A percentile compares a stretch with the other conserved stretches of the same genome.
These are phyloP conservation scores for Tetrapisispora namnaoensis DNA, from an alignment of 805 yeast species.

Conservation along the genomic window DNA sequence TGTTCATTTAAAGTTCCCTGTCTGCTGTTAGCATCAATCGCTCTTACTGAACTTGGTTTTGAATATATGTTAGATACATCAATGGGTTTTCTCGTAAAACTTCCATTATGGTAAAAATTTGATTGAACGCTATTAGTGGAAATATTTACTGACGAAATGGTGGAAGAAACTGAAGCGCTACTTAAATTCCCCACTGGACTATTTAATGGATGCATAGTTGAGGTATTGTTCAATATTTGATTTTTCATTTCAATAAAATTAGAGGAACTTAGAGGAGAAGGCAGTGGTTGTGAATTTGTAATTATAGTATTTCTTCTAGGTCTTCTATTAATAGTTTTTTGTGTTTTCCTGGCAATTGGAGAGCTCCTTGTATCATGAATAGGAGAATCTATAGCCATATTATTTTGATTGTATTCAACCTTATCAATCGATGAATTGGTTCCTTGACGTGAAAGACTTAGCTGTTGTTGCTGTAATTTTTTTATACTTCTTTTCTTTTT, in stretches of 20 bases:
- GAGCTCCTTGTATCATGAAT: not conserved
- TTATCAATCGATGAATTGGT: not conserved
- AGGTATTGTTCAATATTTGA: constrained; percentile 17
- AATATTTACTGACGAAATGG: constrained; percentile 7
- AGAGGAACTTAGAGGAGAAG: constrained; percentile 67
- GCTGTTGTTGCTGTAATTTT: constrained; percentile 28
- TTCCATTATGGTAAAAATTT: not conserved
- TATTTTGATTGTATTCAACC: not conserved
- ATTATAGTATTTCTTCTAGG: constrained; percentile 67
- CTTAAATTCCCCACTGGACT: not conserved
- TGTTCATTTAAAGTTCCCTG: not conserved
- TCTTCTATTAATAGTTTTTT: constrained; percentile 28
- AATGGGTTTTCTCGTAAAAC: not conserved
- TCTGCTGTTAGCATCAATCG: not conserved
- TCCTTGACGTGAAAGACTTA: not conserved
- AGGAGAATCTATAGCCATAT: not conserved
- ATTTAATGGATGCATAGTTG: not conserved
- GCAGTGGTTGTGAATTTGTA: constrained; percentile 88
- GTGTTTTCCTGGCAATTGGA: constrained; percentile 1
- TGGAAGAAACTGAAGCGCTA: constrained; percentile 1
- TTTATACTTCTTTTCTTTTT: constrained; percentile 37
- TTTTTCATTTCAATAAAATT: constrained; percentile 28
- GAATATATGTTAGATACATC: not conserved
- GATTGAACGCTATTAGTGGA: constrained; percentile 4
- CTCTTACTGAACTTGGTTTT: not conserved